Conservation (phyloP, 768 basidiomycete species). For the Pisolithus sp. region DNA sequence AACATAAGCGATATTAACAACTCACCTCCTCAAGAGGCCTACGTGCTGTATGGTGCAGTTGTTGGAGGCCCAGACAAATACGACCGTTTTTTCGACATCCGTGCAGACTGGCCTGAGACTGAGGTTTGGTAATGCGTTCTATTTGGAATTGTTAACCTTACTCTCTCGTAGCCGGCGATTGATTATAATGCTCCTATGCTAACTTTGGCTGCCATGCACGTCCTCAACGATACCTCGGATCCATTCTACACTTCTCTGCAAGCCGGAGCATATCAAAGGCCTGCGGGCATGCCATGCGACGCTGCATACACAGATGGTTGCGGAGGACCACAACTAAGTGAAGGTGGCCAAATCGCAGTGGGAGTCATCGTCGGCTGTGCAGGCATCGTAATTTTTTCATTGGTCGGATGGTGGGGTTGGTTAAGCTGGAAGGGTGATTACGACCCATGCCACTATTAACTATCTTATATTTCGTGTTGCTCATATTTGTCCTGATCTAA, state of each 20-base stretch:
- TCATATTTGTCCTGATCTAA: neutral
- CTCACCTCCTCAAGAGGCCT: slow-evolving; percentile 61
- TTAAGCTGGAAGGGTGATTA: slow-evolving; percentile 21
- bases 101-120: slow-evolving; percentile 84
- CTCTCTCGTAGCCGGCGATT: slow-evolving; percentile 52
- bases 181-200: slow-evolving; percentile 90
- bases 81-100: slow-evolving; percentile 78
- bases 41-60: slow-evolving; percentile 81
- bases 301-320: slow-evolving; percentile 55
- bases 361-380: slow-evolving; percentile 59
- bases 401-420: slow-evolving; percentile 33
- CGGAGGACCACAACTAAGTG: slow-evolving; percentile 46
- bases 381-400: slow-evolving; percentile 48
- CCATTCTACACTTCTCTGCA: slow-evolving; percentile 73
- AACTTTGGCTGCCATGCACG: slow-evolving; percentile 75
- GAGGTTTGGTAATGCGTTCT: slow-evolving; percentile 44
- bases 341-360: slow-evolving; percentile 60
- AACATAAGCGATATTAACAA: slow-evolving; percentile 66
- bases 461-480: neutral
- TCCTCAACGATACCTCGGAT: slow-evolving; percentile 60
- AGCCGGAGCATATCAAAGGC: slow-evolving; percentile 62
- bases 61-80: slow-evolving; percentile 79
- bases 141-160: slow-evolving; percentile 1
- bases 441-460: slow-evolving; percentile 15
- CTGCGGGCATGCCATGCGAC: slow-evolving; percentile 74